phyloP scores from a whole-genome alignment of 2,329 filamentous ascomycete species.

The Alternaria sp. region DNA sequence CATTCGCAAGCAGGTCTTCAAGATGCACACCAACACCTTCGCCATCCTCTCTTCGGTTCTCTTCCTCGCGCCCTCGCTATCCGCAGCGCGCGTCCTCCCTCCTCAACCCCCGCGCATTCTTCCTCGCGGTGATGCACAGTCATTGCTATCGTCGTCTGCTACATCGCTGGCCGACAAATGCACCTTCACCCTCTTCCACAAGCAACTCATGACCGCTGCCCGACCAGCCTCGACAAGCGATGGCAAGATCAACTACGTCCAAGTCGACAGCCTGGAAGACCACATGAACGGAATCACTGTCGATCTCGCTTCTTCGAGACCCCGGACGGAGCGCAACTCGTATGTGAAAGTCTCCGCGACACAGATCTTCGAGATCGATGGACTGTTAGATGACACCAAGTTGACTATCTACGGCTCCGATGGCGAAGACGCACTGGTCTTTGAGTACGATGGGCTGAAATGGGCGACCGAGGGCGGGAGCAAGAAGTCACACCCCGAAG shows the following conservation, averaged over 20 bases:
- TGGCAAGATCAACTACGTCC: conserved; percentile 17
- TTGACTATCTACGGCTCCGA: conserved; percentile 13
- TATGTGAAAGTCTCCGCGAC: conserved; percentile 14
- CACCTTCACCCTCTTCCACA: conserved; percentile 26
- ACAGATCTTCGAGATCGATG: conserved; percentile 11
- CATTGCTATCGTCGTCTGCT: not conserved
- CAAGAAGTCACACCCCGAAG: not conserved
- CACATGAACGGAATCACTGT: conserved; percentile 18
- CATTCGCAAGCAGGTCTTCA: not conserved
- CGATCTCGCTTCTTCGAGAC: conserved; percentile 17
- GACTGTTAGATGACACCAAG: conserved; percentile 14
- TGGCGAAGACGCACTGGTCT: conserved; percentile 6
- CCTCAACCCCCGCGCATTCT: conserved; percentile 4
- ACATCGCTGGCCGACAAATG: conserved; percentile 13
- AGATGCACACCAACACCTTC: conserved; percentile 14
- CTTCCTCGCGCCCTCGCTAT: conserved; percentile 1
- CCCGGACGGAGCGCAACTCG: conserved; percentile 14
- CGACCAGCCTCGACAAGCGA: not conserved
- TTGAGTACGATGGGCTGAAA: conserved; percentile 4
- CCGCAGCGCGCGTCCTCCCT: not conserved
- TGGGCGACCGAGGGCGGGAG: conserved; percentile 7
- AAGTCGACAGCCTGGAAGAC: conserved; percentile 17
- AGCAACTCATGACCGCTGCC: conserved; percentile 5
- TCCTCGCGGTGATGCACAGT: not conserved
- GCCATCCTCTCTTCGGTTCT: conserved; percentile 5